Evolutionary conservation across 2,329 filamentous ascomycete genomes (phyloP).

Genomic region (Geoglossum cookeanum): DNA sequence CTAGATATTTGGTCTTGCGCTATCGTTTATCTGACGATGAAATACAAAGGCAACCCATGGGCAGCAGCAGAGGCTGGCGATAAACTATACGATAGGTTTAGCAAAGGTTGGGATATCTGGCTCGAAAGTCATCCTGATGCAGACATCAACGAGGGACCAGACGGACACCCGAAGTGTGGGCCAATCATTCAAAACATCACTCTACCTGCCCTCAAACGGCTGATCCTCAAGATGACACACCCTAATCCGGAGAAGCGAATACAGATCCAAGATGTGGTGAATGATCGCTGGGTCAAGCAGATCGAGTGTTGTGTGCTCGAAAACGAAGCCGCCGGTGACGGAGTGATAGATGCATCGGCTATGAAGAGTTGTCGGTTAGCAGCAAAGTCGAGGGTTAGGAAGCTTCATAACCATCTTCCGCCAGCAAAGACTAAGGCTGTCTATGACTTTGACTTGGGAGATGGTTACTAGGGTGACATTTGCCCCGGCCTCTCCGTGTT

Average conservation of each 20-base stretch:
- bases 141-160: conserved; percentile 30
- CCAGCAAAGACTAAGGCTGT: background rate
- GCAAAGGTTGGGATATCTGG: conserved; percentile 50
- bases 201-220: conserved; percentile 46
- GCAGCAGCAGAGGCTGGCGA: conserved; percentile 40
- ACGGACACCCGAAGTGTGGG: conserved; percentile 43
- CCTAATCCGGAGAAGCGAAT: conserved; percentile 54
- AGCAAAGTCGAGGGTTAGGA: conserved; percentile 1
- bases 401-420: conserved; percentile 5
- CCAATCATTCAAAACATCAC: conserved; percentile 47
- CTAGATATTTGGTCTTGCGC: conserved; percentile 77
- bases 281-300: conserved; percentile 51
- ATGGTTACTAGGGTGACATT: conserved; percentile 1
- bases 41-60: conserved; percentile 58
- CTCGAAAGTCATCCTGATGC: conserved; percentile 34
- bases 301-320: conserved; percentile 67
- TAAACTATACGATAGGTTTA: conserved; percentile 43
- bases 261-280: conserved; percentile 47
- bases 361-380: conserved; percentile 1
- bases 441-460: conserved; percentile 4
- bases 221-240: conserved; percentile 68
- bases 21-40: conserved; percentile 63
- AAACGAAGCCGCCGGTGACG: conserved; percentile 11
- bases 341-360: conserved; percentile 2
- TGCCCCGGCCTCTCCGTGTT: background rate